Evolutionary conservation across 768 basidiomycete genomes (phyloP).

Genomic region (Suillus subluteus): DNA sequence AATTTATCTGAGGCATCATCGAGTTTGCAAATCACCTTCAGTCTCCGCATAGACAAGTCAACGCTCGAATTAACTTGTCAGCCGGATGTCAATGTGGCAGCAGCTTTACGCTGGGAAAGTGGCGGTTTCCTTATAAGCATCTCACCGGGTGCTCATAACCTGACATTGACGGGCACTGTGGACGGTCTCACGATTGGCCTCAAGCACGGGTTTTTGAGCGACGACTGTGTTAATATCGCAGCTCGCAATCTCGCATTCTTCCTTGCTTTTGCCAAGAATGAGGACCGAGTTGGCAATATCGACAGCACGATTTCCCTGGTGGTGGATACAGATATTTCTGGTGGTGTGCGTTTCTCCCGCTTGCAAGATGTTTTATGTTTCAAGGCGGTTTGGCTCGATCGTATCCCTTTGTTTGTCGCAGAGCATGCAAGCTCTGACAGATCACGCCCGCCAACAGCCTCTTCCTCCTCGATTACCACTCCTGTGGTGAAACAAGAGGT

Average conservation of each 20-base stretch:
- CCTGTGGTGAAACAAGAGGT: slow-evolving; percentile 45
- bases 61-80: slow-evolving; percentile 84
- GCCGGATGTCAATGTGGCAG: slow-evolving; percentile 91
- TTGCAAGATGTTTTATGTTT: slow-evolving; percentile 92
- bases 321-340: slow-evolving; percentile 84
- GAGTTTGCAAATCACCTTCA: slow-evolving; percentile 77
- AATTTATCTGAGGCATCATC: slow-evolving; percentile 35
- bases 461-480: slow-evolving; percentile 16
- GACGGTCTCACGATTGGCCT: slow-evolving; percentile 81
- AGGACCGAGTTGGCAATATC: slow-evolving; percentile 36
- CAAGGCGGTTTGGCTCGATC: slow-evolving; percentile 94
- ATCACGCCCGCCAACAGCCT: slow-evolving; percentile 22
- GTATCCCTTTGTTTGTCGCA: slow-evolving; percentile 73
- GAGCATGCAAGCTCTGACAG: slow-evolving; percentile 30
- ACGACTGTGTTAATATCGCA: slow-evolving; percentile 79
- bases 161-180: slow-evolving; percentile 78
- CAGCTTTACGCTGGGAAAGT: slow-evolving; percentile 89
- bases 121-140: slow-evolving; percentile 87
- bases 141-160: slow-evolving; percentile 70
- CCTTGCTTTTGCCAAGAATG: slow-evolving; percentile 63
- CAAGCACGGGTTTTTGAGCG: slow-evolving; percentile 84
- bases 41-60: slow-evolving; percentile 90
- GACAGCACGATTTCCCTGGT: slow-evolving; percentile 70
- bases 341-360: slow-evolving; percentile 79
- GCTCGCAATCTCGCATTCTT: slow-evolving; percentile 85